Evolutionary conservation across 2,329 filamentous ascomycete genomes (phyloP).

Genomic region (Canariomyces notabilis): DNA sequence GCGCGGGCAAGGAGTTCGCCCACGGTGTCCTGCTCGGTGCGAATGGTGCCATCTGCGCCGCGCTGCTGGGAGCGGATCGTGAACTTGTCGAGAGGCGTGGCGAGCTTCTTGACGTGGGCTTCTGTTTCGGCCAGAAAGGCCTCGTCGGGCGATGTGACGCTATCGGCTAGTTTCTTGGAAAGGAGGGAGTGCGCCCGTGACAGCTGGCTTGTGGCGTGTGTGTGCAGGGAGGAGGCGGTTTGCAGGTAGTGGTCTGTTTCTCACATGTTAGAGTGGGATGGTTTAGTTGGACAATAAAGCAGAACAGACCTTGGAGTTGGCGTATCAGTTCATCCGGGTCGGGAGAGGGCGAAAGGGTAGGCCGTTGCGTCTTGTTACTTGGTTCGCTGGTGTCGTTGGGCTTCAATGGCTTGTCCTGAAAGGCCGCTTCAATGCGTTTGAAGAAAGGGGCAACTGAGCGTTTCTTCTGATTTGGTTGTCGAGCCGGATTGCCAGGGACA

Average conservation of each 20-base stretch:
- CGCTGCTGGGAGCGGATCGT: slow-evolving; percentile 13
- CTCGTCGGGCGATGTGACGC: slow-evolving; percentile 3
- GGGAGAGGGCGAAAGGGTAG: slow-evolving; percentile 4
- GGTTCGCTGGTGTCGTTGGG: background rate
- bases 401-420: background rate
- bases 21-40: slow-evolving; percentile 2
- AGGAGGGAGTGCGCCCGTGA: slow-evolving; percentile 12
- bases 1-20: slow-evolving; percentile 10
- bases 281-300: too few species aligned
- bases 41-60: slow-evolving; percentile 2
- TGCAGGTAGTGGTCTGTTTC: slow-evolving; percentile 18
- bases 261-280: background rate
- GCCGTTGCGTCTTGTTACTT: background rate
- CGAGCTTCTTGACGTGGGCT: slow-evolving; percentile 7
- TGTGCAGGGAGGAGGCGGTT: slow-evolving; percentile 14
- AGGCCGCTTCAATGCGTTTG: slow-evolving; percentile 13
- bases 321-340: slow-evolving; percentile 15
- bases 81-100: slow-evolving; percentile 12
- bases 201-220: slow-evolving; percentile 12
- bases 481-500: too few species aligned
- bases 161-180: background rate
- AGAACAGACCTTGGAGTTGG: slow-evolving; percentile 16
- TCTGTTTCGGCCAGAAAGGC: slow-evolving; percentile 11
- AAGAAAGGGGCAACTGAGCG: slow-evolving; percentile 18
- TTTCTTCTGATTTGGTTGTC: slow-evolving; percentile 3